phyloP scores from a whole-genome alignment of 2,329 filamentous ascomycete genomes.

The Xylogone sp. region DNA sequence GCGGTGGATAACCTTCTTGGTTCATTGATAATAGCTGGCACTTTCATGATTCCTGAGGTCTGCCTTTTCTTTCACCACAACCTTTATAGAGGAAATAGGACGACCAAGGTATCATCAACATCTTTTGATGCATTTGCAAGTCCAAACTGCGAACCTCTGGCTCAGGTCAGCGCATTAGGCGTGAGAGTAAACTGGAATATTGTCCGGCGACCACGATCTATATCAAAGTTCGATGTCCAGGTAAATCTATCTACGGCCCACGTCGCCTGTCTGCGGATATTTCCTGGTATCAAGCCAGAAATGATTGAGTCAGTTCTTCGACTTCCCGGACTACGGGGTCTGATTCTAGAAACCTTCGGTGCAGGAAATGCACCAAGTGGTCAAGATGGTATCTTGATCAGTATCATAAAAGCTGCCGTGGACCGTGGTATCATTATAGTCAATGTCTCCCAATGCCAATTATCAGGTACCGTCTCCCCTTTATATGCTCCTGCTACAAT shows the following conservation, averaged over 20 bases:
- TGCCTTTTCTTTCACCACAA: slow-evolving; percentile 72
- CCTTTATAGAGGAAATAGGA: slow-evolving; percentile 65
- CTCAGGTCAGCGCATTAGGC: slow-evolving; percentile 55
- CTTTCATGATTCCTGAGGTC: slow-evolving; percentile 73
- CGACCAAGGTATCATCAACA: slow-evolving; percentile 65
- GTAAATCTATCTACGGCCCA: slow-evolving; percentile 60
- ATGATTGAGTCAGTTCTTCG: slow-evolving; percentile 66
- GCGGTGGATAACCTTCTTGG: slow-evolving; percentile 69
- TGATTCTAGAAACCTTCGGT: slow-evolving; percentile 70
- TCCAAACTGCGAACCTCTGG: slow-evolving; percentile 62
- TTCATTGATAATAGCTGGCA: slow-evolving; percentile 66
- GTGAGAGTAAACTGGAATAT: slow-evolving; percentile 62
- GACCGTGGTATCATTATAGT: slow-evolving; percentile 66
- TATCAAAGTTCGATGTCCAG: slow-evolving; percentile 58
- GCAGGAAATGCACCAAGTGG: slow-evolving; percentile 68
- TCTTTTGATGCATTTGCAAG: slow-evolving; percentile 67
- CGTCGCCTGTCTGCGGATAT: slow-evolving; percentile 67
- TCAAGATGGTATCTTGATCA: slow-evolving; percentile 52
- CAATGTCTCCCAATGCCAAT: slow-evolving; percentile 61
- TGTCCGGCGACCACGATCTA: slow-evolving; percentile 52
- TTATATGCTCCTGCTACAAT: slow-evolving; percentile 57
- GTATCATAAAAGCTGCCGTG: slow-evolving; percentile 60
- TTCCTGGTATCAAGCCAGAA: slow-evolving; percentile 67
- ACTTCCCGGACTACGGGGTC: slow-evolving; percentile 57
- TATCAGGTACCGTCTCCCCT: slow-evolving; percentile 50